A percentile compares a stretch with the other conserved stretches of the same genome.
phyloP scores from a whole-genome alignment of 306 rosid species.

The Cajanus cajan region DNA sequence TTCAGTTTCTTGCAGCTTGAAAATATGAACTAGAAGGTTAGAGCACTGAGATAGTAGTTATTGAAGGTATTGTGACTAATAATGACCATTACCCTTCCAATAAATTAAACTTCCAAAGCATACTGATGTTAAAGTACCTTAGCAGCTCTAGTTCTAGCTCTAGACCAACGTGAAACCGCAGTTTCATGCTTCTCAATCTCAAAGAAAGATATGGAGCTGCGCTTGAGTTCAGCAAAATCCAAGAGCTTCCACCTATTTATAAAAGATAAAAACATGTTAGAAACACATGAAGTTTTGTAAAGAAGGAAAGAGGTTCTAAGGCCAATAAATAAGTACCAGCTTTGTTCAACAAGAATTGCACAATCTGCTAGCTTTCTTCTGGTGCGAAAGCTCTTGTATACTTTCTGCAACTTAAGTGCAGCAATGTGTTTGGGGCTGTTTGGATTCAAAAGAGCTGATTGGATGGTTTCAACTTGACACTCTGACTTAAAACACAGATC shows the following conservation, averaged over 20 bases:
- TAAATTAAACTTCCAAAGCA: neutral
- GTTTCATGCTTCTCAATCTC: slow-evolving; percentile 95
- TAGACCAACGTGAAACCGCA: slow-evolving; percentile 95
- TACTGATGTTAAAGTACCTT: slow-evolving; percentile 52
- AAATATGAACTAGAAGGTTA: neutral
- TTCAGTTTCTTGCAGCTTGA: neutral
- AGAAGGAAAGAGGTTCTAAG: slow-evolving; percentile 6
- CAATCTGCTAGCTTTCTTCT: slow-evolving; percentile 98
- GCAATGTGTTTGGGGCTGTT: slow-evolving; percentile 76
- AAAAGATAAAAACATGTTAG: slow-evolving; percentile 33
- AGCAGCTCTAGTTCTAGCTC: slow-evolving; percentile 98
- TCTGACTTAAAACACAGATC: slow-evolving; percentile 42
- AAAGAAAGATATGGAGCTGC: slow-evolving; percentile 91
- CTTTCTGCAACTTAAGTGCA: slow-evolving; percentile 92
- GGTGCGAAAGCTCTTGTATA: slow-evolving; percentile 96
- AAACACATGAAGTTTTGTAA: neutral
- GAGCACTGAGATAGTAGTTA: neutral
- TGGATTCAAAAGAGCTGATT: slow-evolving; percentile 55
- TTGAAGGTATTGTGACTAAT: neutral
- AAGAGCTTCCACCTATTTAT: slow-evolving; percentile 90
- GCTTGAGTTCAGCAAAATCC: slow-evolving; percentile 93
- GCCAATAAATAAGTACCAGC: slow-evolving; percentile 63
- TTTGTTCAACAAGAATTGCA: slow-evolving; percentile 96
- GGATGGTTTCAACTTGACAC: slow-evolving; percentile 35
- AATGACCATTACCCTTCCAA: neutral